Percentiles rank a stretch among this genome's conserved stretches.
phyloP scores from a whole-genome alignment of 306 rosid species.

The Potentilla sterilis region DNA sequence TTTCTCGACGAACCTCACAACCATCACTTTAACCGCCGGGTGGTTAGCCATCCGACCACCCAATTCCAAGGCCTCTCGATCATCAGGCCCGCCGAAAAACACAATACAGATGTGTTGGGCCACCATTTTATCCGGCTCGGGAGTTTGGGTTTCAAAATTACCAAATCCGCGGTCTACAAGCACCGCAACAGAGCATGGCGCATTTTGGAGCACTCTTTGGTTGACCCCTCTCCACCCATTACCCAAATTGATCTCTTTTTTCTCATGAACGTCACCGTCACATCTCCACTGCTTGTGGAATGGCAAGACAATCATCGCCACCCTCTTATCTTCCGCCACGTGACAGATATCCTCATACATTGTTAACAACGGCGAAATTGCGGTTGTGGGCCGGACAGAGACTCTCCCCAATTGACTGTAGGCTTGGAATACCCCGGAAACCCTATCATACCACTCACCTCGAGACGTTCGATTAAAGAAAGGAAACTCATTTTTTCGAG shows the following conservation, averaged over 20 bases:
- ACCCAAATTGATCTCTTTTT: constrained; percentile 44
- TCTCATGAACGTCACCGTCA: constrained; percentile 18
- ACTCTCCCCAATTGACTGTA: constrained; percentile 63
- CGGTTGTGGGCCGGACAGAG: constrained; percentile 56
- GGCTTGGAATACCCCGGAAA: constrained; percentile 55
- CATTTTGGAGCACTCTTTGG: constrained; percentile 58
- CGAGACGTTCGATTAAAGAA: constrained; percentile 48
- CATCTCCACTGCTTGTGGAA: constrained; percentile 64
- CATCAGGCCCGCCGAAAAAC: constrained; percentile 90
- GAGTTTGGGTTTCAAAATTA: constrained; percentile 9
- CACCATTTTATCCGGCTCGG: background rate
- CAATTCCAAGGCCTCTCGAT: constrained; percentile 61
- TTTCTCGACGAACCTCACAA: constrained; percentile 44
- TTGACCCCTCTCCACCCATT: constrained; percentile 72
- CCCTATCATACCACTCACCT: constrained; percentile 42
- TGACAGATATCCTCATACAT: constrained; percentile 82
- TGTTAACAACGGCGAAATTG: constrained; percentile 58
- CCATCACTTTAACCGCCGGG: constrained; percentile 44
- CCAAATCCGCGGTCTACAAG: constrained; percentile 76
- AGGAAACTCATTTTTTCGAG: constrained; percentile 65
- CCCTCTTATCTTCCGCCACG: constrained; percentile 68
- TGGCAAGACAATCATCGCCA: constrained; percentile 62
- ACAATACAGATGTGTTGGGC: constrained; percentile 46
- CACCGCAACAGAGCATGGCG: constrained; percentile 74
- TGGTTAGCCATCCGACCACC: constrained; percentile 68